Percentiles rank a stretch among this genome's conserved stretches.
These are phyloP conservation scores for Apiotrichum porosum DNA, from an alignment of 1,284 basidiomycete genomes.

Conservation along the genomic window DNA sequence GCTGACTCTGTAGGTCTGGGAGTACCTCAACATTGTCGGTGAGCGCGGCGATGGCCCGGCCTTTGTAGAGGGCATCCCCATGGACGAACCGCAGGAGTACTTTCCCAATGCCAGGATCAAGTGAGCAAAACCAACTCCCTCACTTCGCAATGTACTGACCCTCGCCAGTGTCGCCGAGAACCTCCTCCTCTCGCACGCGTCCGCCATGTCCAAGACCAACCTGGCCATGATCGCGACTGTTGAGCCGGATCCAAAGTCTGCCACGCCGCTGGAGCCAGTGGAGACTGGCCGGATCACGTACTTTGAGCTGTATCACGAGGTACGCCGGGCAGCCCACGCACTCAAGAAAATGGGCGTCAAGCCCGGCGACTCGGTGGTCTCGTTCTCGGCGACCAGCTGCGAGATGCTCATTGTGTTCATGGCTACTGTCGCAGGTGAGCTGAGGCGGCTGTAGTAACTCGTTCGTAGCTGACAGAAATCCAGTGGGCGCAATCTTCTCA, in stretches of 20 bases:
- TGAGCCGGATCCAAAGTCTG: constrained; percentile 12
- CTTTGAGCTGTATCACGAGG: constrained; percentile 19
- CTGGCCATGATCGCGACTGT: constrained; percentile 17
- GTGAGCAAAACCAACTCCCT: too few relatives aligned
- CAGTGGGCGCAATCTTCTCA: constrained; percentile 25
- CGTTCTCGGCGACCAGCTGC: constrained; percentile 16
- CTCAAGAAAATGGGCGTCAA: constrained; percentile 14
- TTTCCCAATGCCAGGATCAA: constrained; percentile 15
- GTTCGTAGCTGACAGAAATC: not conserved
- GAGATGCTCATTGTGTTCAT: constrained; percentile 20
- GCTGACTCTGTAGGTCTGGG: constrained; percentile 7
- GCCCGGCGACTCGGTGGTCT: constrained; percentile 15
- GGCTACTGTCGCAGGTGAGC: constrained; percentile 10
- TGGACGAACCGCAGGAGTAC: constrained; percentile 17
- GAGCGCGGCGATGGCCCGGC: constrained; percentile 15
- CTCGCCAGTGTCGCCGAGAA: constrained; percentile 17
- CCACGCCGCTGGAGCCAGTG: constrained; percentile 9
- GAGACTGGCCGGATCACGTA: constrained; percentile 20
- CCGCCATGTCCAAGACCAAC: constrained; percentile 11
- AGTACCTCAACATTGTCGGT: constrained; percentile 14
- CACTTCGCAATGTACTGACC: too few relatives aligned
- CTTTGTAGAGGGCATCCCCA: constrained; percentile 16
- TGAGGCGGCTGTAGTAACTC: not conserved
- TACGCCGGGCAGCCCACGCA: constrained; percentile 9
- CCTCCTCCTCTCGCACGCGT: constrained; percentile 13